Evolutionary conservation across 2,329 filamentous ascomycete species (phyloP).

Genomic region (Diaporthe batatas): DNA sequence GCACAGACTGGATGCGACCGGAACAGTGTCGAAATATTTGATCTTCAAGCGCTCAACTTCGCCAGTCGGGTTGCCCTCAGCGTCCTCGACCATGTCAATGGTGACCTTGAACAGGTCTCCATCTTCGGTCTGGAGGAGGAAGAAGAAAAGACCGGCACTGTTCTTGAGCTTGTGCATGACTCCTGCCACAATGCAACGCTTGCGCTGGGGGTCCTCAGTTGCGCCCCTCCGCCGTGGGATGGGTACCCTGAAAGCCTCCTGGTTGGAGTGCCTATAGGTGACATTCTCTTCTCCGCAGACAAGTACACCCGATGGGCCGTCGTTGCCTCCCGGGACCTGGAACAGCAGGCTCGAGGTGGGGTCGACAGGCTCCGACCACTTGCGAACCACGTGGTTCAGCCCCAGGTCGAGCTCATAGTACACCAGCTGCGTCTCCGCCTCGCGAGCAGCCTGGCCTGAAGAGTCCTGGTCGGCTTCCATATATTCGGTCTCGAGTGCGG

Average conservation of each 20-base stretch:
- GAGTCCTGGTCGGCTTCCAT: slow-evolving; percentile 92
- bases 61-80: slow-evolving; percentile 80
- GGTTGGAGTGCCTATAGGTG: slow-evolving; percentile 96
- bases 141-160: slow-evolving; percentile 90
- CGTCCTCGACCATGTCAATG: slow-evolving; percentile 89
- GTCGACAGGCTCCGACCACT: slow-evolving; percentile 95
- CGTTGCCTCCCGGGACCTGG: slow-evolving; percentile 92
- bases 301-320: slow-evolving; percentile 93
- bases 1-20: slow-evolving; percentile 86
- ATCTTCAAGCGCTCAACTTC: slow-evolving; percentile 89
- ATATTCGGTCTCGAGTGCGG: slow-evolving; percentile 93
- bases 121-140: slow-evolving; percentile 94
- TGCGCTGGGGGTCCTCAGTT: slow-evolving; percentile 92
- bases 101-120: slow-evolving; percentile 98
- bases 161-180: slow-evolving; percentile 98
- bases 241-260: slow-evolving; percentile 87
- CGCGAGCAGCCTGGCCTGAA: slow-evolving; percentile 82
- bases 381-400: slow-evolving; percentile 95
- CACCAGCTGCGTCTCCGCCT: slow-evolving; percentile 90
- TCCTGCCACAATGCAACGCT: slow-evolving; percentile 87
- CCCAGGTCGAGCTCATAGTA: slow-evolving; percentile 99
- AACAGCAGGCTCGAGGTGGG: slow-evolving; percentile 90
- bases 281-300: slow-evolving; percentile 96
- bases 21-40: slow-evolving; percentile 98
- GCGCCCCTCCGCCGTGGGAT: slow-evolving; percentile 89